phyloP scores from a whole-genome alignment of 352 stramenopile species.

The Phytophthora pluvialis region DNA sequence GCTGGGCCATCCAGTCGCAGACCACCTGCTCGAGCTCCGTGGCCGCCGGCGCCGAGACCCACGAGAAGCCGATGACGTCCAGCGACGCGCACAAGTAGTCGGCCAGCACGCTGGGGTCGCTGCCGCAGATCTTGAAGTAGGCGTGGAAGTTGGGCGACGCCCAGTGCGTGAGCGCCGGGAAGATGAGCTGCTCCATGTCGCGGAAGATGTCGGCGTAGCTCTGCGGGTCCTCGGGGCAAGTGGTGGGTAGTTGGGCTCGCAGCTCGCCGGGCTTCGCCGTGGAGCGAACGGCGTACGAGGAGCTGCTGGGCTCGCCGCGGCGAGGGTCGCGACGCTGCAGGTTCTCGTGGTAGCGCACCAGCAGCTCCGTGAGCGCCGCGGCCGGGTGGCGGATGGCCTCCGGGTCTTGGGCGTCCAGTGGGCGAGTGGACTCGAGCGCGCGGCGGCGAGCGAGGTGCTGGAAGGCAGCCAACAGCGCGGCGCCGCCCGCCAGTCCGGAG shows the following conservation, averaged over 20 bases:
- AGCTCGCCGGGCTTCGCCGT: slow-evolving; percentile 57
- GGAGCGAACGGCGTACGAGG: slow-evolving; percentile 48
- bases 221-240: slow-evolving; percentile 58
- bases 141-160: slow-evolving; percentile 69
- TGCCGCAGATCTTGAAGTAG: slow-evolving; percentile 65
- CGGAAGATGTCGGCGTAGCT: slow-evolving; percentile 68
- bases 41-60: slow-evolving; percentile 59
- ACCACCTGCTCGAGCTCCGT: slow-evolving; percentile 77
- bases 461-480: slow-evolving; percentile 46
- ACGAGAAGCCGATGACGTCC: slow-evolving; percentile 71
- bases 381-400: slow-evolving; percentile 50
- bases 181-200: slow-evolving; percentile 61
- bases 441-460: slow-evolving; percentile 40
- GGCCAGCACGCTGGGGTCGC: slow-evolving; percentile 59
- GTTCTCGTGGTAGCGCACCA: slow-evolving; percentile 68
- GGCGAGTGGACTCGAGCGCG: slow-evolving; percentile 45
- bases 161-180: slow-evolving; percentile 77
- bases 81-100: slow-evolving; percentile 62
- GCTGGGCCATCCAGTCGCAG: slow-evolving; percentile 72
- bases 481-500: slow-evolving; percentile 46
- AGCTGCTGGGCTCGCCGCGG: slow-evolving; percentile 38
- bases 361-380: slow-evolving; percentile 56
- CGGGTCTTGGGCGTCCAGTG: slow-evolving; percentile 47
- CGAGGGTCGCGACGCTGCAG: slow-evolving; percentile 44
- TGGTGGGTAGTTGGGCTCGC: slow-evolving; percentile 39